Conservation (phyloP, 2,329 filamentous ascomycete species). For the Sclerotinia glacialis region DNA sequence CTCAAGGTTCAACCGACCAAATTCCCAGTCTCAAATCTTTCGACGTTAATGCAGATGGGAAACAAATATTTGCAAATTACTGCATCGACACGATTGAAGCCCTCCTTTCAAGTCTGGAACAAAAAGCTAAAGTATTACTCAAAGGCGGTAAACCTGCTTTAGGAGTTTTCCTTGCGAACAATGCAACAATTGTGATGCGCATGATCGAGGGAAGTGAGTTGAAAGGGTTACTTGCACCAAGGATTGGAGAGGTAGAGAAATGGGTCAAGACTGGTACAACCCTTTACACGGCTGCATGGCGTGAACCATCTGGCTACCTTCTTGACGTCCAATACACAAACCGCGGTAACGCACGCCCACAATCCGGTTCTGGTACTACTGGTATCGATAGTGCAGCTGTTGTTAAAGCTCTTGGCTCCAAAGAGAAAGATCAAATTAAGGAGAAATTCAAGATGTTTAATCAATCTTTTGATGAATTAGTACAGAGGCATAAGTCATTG, state of each 20-base stretch:
- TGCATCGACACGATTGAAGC: conserved; percentile 84
- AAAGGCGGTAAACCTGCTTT: conserved; percentile 70
- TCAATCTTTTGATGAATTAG: conserved; percentile 81
- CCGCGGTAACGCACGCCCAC: conserved; percentile 61
- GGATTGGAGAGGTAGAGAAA: conserved; percentile 66
- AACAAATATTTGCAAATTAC: conserved; percentile 85
- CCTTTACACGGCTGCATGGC: conserved; percentile 83
- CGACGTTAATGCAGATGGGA: conserved; percentile 84
- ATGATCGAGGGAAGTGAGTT: conserved; percentile 82
- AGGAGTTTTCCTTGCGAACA: conserved; percentile 90
- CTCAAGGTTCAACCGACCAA: conserved; percentile 58
- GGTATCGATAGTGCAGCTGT: conserved; percentile 74
- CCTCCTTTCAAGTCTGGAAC: conserved; percentile 71
- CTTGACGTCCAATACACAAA: conserved; percentile 92
- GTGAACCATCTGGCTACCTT: conserved; percentile 78
- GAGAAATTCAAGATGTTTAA: conserved; percentile 95
- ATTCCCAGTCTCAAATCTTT: conserved; percentile 73
- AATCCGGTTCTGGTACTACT: conserved; percentile 61
- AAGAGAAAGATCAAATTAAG: conserved; percentile 95
- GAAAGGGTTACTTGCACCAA: conserved; percentile 64
- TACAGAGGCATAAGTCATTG: conserved; percentile 75
- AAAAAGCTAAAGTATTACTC: conserved; percentile 68
- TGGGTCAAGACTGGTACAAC: conserved; percentile 86
- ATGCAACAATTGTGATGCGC: conserved; percentile 77
- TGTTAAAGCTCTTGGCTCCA: conserved; percentile 77